Evolutionary conservation across 2,329 filamentous ascomycete species (phyloP), one percentile per base, ranked within the genome.

Genomic region (Colletotrichum gloeosporioides): DNA sequence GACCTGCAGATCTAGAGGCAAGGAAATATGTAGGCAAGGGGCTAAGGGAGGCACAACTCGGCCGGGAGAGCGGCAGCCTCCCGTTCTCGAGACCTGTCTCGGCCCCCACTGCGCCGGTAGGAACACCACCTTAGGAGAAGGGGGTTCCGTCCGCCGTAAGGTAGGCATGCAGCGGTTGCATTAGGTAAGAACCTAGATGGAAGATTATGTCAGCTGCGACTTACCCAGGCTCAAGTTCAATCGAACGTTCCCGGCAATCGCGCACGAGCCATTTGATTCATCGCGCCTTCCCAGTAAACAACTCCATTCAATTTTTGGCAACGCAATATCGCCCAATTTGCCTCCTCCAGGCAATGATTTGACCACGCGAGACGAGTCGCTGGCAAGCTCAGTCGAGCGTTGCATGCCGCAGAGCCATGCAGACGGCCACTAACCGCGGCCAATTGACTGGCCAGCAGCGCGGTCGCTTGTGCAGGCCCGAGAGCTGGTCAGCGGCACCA

Each of bases 401-500:
- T 59, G 29, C 59, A 63, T 32, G n/a, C 70, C 44, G 64, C 57
- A 65, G 16, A 69, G 70, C 64, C 57, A 27, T 73, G 16, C 32
- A 22, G 36, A 34, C 39, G 66, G 70, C 59, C 65, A 57, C 31
- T 31, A 75, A 75, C 66, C 71, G 67, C 71, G 59, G 53, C 71
- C 75, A 55, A 34, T 75, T 77, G 75, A 77, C 73, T 71, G 75
- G 75, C 61, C 71, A 74, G 72, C 66, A 39, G 44, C 25, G 65
- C 29, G 71, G 65, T 71, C 66, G 65, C 66, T 57, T 71, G 61
- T 67, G 71, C 75, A 77, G 72, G 75, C 71, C 75, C 53, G 65
- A 67, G 66, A 77, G 62, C 53, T 77, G 75, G 75, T 53, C 66
- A 75, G 77, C 77, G 77, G 65, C 75, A 77, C 75, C 39, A 62